phyloP scores from a whole-genome alignment of 306 rosid species.

The Acacia confusa region DNA sequence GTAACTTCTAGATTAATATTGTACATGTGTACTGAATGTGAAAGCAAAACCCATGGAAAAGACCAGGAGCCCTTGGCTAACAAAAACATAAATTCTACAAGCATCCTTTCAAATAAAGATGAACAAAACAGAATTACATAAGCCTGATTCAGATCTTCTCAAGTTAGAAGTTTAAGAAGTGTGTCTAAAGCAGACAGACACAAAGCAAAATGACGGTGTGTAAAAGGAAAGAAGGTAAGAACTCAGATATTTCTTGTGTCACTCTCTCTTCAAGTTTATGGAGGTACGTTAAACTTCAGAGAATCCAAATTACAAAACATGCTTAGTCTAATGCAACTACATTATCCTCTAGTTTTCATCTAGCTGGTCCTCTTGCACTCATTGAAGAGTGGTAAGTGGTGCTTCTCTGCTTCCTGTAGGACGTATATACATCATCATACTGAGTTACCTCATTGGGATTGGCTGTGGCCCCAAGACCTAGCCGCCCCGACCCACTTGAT shows the following conservation, averaged over 20 bases:
- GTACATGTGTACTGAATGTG: not conserved
- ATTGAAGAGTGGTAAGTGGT: conserved; percentile 90
- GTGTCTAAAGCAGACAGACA: not conserved
- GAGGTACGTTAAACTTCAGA: not conserved
- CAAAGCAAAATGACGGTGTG: not conserved
- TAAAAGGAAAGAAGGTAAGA: not conserved
- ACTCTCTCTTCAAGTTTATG: not conserved
- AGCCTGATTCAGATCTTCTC: not conserved
- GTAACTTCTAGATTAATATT: too few species aligned
- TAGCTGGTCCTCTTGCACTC: conserved; percentile 74
- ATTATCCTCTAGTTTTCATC: conserved; percentile 35
- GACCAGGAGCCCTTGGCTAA: not conserved
- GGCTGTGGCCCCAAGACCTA: conserved; percentile 87
- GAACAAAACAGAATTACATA: not conserved
- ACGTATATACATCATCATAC: conserved; percentile 93
- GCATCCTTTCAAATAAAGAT: conserved; percentile 3
- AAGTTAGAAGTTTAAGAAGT: not conserved
- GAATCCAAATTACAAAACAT: not conserved
- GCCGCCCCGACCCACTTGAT: conserved; percentile 67
- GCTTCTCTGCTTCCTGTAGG: conserved; percentile 97
- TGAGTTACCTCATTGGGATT: conserved; percentile 89
- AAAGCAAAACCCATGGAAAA: not conserved
- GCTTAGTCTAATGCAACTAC: conserved; percentile 6
- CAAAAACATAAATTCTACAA: not conserved
- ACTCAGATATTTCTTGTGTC: not conserved